Evolutionary conservation across 2,329 filamentous ascomycete species (phyloP).

Genomic region (Ophiobolus disseminans): DNA sequence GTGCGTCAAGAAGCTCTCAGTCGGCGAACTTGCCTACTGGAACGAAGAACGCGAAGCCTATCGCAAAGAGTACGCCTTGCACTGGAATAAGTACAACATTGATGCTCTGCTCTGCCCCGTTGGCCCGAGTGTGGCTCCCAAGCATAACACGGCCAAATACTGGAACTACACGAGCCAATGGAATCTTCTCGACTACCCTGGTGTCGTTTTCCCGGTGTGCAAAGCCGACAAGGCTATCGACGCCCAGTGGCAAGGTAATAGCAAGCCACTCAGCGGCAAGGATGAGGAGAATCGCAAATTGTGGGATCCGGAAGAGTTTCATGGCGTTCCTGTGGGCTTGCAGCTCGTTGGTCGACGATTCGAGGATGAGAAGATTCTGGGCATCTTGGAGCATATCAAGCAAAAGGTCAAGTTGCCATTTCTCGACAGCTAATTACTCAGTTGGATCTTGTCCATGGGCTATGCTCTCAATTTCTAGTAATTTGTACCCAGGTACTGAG

Average conservation of each 20-base stretch:
- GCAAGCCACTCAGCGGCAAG: slow-evolving; percentile 51
- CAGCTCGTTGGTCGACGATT: slow-evolving; percentile 62
- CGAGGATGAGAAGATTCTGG: slow-evolving; percentile 62
- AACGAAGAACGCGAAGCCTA: slow-evolving; percentile 54
- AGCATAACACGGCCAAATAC: slow-evolving; percentile 61
- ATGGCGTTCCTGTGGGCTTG: slow-evolving; percentile 59
- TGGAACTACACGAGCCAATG: slow-evolving; percentile 73
- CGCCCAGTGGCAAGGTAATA: slow-evolving; percentile 41
- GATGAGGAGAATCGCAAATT: slow-evolving; percentile 58
- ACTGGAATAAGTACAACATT: slow-evolving; percentile 54
- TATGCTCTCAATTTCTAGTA: too few species aligned
- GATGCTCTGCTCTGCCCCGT: slow-evolving; percentile 70
- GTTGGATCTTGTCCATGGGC: too few species aligned
- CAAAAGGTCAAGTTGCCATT: slow-evolving; percentile 37
- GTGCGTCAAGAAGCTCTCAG: slow-evolving; percentile 50
- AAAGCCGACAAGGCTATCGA: slow-evolving; percentile 54
- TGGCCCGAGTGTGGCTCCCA: slow-evolving; percentile 62
- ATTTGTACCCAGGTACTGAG: too few species aligned
- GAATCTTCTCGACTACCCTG: slow-evolving; percentile 74
- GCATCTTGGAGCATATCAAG: slow-evolving; percentile 47
- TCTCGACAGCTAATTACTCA: background rate
- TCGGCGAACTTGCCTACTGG: slow-evolving; percentile 54
- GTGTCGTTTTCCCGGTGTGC: slow-evolving; percentile 64
- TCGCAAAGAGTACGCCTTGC: slow-evolving; percentile 53
- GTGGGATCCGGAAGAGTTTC: slow-evolving; percentile 57